Evolutionary conservation across 306 rosid species (phyloP), one percentile per base, ranked within the genome.

Genomic region (Casuarina cunninghamiana): DNA sequence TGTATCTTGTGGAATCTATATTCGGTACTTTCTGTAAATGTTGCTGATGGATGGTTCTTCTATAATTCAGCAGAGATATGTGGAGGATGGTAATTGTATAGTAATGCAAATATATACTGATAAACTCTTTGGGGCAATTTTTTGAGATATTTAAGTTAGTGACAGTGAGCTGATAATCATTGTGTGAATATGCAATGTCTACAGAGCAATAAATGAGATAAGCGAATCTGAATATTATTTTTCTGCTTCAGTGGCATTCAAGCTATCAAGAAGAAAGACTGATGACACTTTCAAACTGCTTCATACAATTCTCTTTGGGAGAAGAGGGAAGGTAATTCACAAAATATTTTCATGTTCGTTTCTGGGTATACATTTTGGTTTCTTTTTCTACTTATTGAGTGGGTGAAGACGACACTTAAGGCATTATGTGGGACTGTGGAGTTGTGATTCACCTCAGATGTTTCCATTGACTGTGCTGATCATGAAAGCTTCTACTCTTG

Each of bases 301-400:
- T 73, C 99, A 95, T 79, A 86, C 97, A 12, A 88, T 95, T 82
- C 90, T 95, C 44, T 95, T 91, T 78, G 99, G 99, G 76, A 86
- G 98, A 87, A 92, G 99, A 79, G 99, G 97, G 73, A 95, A 95
- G 97, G 99, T 95, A 82, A 82, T 53, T 5, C 75, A 8, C 85
- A 48, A 4, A 78, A 44, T 70, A 79, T 66, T 75, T 53, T 73
- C 63, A 35, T 66, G 49, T 9, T 70, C 32, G 39, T 26, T 67
- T 58, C 63, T 73, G 53, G 72, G 49, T 42, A 17, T 80, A 42
- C 13, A 69, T 65, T 77, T 32, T 42, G 48, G 55, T 48, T 78
- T 70, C 57, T 21, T 77, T 38, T 0, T 16, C 39, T 45, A 48
- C 50, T 21, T 69, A 43, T 80, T 53, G 58, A 15, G 51, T 51